phyloP scores from a whole-genome alignment of 169 alveolate genomes.

The Besnoitia besnoiti region DNA sequence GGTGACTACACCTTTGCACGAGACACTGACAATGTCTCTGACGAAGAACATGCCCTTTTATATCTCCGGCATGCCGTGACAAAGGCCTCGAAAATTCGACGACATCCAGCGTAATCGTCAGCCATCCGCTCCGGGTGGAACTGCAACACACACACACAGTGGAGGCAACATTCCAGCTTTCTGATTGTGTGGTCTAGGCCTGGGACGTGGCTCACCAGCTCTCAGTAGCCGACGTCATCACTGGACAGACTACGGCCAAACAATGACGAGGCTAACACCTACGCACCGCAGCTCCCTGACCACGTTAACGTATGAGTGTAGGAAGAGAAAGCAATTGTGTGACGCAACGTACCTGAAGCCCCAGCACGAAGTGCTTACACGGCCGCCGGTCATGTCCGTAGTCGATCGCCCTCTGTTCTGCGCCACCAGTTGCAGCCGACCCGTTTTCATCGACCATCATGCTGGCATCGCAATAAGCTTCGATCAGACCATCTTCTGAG shows the following conservation, averaged over 20 bases:
- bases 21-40: background rate
- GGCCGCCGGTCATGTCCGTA: background rate
- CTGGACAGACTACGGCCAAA: no score
- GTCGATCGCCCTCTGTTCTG: background rate
- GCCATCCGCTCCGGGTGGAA: constrained; percentile 60
- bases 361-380: background rate
- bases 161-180: no score
- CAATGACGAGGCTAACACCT: no score
- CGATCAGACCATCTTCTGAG: constrained; percentile 51
- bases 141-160: background rate
- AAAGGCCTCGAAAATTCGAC: constrained; percentile 37
- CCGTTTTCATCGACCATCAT: constrained; percentile 6
- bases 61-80: constrained; percentile 48
- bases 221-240: no score
- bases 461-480: constrained; percentile 49
- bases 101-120: constrained; percentile 61
- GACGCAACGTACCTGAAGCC: background rate
- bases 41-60: background rate
- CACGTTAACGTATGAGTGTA: no score
- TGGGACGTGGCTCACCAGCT: no score
- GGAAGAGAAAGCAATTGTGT: background rate
- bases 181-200: no score
- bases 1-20: background rate
- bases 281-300: no score
- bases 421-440: background rate